These are phyloP conservation scores for Phytopythium oedochilum DNA, from an alignment of 352 stramenopile species.

Conservation along the genomic window DNA sequence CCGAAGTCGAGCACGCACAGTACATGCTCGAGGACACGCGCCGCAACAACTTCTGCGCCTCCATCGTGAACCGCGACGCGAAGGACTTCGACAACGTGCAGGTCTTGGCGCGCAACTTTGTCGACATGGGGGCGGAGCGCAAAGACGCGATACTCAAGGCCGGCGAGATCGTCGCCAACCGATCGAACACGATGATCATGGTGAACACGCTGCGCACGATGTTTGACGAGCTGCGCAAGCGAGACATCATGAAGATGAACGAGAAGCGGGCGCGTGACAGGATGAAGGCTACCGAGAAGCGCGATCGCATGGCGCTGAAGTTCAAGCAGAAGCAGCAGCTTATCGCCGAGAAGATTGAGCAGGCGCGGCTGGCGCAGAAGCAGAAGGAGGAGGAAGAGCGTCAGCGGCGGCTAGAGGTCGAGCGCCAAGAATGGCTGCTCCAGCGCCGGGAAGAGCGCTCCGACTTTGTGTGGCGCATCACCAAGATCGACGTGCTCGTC, in stretches of 20 bases:
- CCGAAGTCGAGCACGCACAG: conserved; percentile 68
- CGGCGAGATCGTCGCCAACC: conserved; percentile 70
- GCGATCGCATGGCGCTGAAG: conserved; percentile 54
- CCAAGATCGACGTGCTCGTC: conserved; percentile 67
- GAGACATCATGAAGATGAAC: conserved; percentile 76
- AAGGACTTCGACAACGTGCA: conserved; percentile 63
- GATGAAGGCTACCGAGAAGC: conserved; percentile 50
- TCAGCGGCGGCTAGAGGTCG: conserved; percentile 20
- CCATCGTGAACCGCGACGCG: conserved; percentile 48
- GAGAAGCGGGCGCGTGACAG: conserved; percentile 56
- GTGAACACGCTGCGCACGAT: conserved; percentile 54
- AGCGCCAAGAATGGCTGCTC: conserved; percentile 26
- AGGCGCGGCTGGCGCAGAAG: conserved; percentile 38
- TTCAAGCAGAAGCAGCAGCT: conserved; percentile 66
- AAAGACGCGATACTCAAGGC: conserved; percentile 70
- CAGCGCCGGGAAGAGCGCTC: conserved; percentile 29
- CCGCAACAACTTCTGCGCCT: conserved; percentile 56
- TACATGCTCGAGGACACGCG: conserved; percentile 61
- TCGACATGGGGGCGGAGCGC: conserved; percentile 52
- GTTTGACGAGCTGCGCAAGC: conserved; percentile 70
- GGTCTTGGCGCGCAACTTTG: conserved; percentile 53
- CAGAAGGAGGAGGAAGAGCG: conserved; percentile 45
- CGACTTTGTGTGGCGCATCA: conserved; percentile 56
- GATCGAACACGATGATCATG: conserved; percentile 79
- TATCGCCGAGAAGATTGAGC: conserved; percentile 58